Evolutionary conservation across 495 filamentous ascomycete species (phyloP).

Genomic region (Talaromyces proteolyticus): DNA sequence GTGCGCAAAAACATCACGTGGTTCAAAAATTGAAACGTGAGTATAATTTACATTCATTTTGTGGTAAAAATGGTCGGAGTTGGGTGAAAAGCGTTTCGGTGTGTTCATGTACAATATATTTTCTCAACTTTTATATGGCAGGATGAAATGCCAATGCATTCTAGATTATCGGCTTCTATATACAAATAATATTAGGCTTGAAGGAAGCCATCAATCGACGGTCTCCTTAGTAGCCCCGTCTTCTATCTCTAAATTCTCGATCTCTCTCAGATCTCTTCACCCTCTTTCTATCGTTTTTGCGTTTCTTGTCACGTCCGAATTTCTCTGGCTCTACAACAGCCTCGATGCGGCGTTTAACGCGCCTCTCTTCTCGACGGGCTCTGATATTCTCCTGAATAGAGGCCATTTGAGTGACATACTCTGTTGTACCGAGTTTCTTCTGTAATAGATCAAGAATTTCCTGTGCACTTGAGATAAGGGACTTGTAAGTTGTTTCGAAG

Average conservation of each 20-base stretch:
- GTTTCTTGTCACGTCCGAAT: slow-evolving; percentile 71
- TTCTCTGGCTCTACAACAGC: slow-evolving; percentile 76
- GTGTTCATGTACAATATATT: slow-evolving; percentile 5
- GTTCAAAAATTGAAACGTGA: too few relatives aligned
- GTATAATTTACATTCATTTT: too few relatives aligned
- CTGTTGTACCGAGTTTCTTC: slow-evolving; percentile 74
- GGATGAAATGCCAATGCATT: background rate
- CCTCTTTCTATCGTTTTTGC: slow-evolving; percentile 80
- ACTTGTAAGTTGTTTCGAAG: slow-evolving; percentile 62
- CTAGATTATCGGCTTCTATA: background rate
- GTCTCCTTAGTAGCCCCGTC: slow-evolving; percentile 56
- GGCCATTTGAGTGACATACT: slow-evolving; percentile 64
- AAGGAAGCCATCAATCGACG: background rate
- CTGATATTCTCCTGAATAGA: slow-evolving; percentile 62
- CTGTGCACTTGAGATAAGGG: slow-evolving; percentile 59
- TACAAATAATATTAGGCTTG: background rate
- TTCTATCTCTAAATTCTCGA: slow-evolving; percentile 57
- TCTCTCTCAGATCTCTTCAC: slow-evolving; percentile 75
- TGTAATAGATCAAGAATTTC: slow-evolving; percentile 73
- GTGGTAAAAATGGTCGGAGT: too few relatives aligned
- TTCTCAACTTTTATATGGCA: background rate
- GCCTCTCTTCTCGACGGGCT: slow-evolving; percentile 62
- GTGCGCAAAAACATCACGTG: too few relatives aligned
- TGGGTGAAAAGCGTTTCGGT: background rate
- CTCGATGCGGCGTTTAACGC: slow-evolving; percentile 79